A percentile compares a stretch with the other conserved stretches of the same genome.
These are phyloP conservation scores for Kluyveromyces dobzhanskii DNA, from an alignment of 805 yeast species.

Conservation along the genomic window DNA sequence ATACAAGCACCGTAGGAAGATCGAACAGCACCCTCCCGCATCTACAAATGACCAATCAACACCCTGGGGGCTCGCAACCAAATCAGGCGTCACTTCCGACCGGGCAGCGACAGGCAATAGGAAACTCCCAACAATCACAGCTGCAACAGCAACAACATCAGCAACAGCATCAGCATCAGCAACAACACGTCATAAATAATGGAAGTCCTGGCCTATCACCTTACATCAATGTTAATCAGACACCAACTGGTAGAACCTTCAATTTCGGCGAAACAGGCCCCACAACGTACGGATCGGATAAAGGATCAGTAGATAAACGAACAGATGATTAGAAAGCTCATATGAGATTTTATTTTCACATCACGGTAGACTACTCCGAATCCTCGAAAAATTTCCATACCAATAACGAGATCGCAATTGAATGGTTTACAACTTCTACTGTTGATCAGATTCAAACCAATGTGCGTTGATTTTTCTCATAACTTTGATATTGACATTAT, in stretches of 20 bases:
- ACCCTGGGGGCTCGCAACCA: neutral
- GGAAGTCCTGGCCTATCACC: slow-evolving; percentile 27
- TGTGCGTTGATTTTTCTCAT: no score
- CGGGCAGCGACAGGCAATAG: neutral
- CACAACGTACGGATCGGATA: neutral
- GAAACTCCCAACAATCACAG: neutral
- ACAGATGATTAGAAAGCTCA: neutral
- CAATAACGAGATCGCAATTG: no score
- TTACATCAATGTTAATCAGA: slow-evolving; percentile 22
- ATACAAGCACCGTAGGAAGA: slow-evolving; percentile 2
- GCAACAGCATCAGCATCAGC: neutral
- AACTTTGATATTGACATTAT: no score
- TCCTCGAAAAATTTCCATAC: no score
- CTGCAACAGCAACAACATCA: neutral
- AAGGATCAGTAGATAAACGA: slow-evolving; percentile 1
- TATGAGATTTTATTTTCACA: neutral
- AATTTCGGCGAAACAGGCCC: slow-evolving; percentile 16
- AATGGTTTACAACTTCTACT: no score
- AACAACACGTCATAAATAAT: slow-evolving; percentile 7
- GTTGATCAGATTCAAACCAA: no score
- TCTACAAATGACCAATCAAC: neutral
- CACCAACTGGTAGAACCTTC: slow-evolving; percentile 24
- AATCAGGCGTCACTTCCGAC: no score
- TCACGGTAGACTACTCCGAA: no score
- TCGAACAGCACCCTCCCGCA: slow-evolving; percentile 6